Conservation (phyloP, 306 rosid species). For the Fragaria nilgerrensis region DNA sequence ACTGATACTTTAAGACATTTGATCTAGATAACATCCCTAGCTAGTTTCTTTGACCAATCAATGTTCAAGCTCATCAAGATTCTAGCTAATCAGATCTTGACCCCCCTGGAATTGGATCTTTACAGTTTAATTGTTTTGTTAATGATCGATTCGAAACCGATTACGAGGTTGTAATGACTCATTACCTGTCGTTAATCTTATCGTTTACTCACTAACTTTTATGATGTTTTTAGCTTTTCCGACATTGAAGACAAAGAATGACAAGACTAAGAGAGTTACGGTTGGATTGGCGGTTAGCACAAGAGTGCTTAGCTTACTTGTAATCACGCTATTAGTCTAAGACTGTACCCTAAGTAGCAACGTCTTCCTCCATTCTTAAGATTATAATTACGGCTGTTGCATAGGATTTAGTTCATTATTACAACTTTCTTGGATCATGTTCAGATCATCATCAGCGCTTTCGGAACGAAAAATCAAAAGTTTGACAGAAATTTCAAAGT, state of each 20-base stretch:
- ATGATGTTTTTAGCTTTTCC: neutral
- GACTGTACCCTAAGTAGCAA: neutral
- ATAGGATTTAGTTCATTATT: neutral
- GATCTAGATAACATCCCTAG: constrained; percentile 37
- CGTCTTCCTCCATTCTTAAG: neutral
- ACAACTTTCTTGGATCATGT: constrained; percentile 1
- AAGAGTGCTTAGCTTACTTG: constrained; percentile 3
- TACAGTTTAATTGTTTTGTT: neutral
- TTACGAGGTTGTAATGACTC: constrained; percentile 10
- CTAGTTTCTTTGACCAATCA: constrained; percentile 26
- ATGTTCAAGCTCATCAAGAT: constrained; percentile 2
- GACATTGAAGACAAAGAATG: constrained; percentile 14
- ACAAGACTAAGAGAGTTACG: constrained; percentile 21
- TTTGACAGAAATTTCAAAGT: neutral
- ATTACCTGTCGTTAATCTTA: constrained; percentile 22
- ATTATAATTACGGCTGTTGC: neutral
- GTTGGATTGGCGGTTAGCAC: constrained; percentile 26
- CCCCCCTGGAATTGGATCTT: constrained; percentile 1
- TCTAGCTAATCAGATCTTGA: constrained; percentile 9
- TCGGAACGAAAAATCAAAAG: neutral
- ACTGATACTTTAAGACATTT: constrained; percentile 38
- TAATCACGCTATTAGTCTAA: neutral
- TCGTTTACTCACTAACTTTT: constrained; percentile 12
- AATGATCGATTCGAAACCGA: neutral
- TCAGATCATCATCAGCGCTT: neutral